Evolutionary conservation across 2,329 filamentous ascomycete genomes (phyloP).

Genomic region (Colletotrichum abscissum): DNA sequence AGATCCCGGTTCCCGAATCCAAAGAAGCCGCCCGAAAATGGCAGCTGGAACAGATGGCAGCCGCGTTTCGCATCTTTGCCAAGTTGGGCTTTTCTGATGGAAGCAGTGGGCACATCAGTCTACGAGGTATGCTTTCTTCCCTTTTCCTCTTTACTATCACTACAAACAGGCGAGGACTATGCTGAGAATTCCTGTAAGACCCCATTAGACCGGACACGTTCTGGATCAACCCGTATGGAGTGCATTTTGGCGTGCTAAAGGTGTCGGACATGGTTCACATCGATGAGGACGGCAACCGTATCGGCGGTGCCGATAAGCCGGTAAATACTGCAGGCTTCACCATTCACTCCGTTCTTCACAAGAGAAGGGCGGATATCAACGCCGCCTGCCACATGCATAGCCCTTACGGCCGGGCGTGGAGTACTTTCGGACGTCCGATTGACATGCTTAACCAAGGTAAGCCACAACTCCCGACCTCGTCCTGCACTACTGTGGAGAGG

Average conservation of each 20-base stretch:
- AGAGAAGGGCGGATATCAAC: conserved; percentile 70
- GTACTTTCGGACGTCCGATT: conserved; percentile 68
- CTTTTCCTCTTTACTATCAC: too few relatives aligned
- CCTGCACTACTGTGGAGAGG: fast-evolving
- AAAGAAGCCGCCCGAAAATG: conserved; percentile 45
- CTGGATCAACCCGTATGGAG: conserved; percentile 68
- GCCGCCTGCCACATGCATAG: conserved; percentile 76
- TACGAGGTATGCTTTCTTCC: conserved; percentile 38
- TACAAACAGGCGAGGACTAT: not conserved
- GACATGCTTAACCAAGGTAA: conserved; percentile 73
- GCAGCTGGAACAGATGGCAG: conserved; percentile 55
- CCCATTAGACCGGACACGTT: conserved; percentile 48
- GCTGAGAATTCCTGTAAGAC: conserved; percentile 35
- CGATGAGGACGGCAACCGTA: conserved; percentile 66
- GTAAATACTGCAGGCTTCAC: conserved; percentile 76
- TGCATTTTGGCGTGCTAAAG: conserved; percentile 73
- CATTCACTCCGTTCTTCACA: conserved; percentile 75
- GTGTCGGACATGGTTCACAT: conserved; percentile 76
- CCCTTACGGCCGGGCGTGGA: conserved; percentile 73
- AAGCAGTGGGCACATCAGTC: conserved; percentile 58
- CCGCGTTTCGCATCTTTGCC: conserved; percentile 60
- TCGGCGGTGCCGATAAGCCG: conserved; percentile 68
- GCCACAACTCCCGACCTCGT: not conserved
- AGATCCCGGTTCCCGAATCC: conserved; percentile 26
- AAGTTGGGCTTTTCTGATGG: conserved; percentile 59